Evolutionary conservation across 192 early-diverging fungal species (phyloP).

Genomic region (Mortierella hygrophila): DNA sequence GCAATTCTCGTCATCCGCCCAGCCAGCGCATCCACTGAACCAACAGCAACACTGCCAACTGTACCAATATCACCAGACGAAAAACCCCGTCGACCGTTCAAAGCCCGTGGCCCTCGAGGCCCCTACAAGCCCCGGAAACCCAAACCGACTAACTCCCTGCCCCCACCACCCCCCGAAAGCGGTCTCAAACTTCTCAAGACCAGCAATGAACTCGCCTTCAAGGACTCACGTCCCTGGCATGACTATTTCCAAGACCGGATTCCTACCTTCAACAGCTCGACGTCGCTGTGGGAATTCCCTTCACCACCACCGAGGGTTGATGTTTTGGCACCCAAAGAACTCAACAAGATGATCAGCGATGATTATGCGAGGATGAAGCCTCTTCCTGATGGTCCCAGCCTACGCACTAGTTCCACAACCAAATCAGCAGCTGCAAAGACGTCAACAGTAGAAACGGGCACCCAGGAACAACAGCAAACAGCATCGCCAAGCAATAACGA

Average conservation of each 20-base stretch:
- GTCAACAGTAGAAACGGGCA: not conserved
- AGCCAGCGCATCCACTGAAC: not conserved
- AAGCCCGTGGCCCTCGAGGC: not conserved
- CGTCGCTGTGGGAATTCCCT: not conserved
- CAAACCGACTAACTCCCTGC: not conserved
- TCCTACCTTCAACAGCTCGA: not conserved
- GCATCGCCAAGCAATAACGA: not conserved
- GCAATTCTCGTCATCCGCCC: too few relatives aligned
- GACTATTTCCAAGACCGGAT: not conserved
- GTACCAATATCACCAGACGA: not conserved
- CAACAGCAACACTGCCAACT: not conserved
- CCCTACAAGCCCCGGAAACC: not conserved
- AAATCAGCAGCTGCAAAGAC: not conserved
- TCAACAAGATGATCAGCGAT: not conserved
- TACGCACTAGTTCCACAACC: too few relatives aligned
- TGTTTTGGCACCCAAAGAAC: not conserved
- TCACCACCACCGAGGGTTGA: not conserved
- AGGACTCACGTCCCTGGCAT: not conserved
- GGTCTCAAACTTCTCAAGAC: not conserved
- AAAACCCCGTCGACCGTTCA: not conserved
- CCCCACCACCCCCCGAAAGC: not conserved
- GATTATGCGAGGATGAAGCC: slow-evolving; percentile 3
- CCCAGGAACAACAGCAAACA: not conserved
- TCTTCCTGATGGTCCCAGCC: not conserved
- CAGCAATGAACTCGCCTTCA: not conserved